A percentile compares a stretch with the other conserved stretches of the same genome.
Evolutionary conservation across 306 rosid species (phyloP).

Genomic region (Cicer arietinum): DNA sequence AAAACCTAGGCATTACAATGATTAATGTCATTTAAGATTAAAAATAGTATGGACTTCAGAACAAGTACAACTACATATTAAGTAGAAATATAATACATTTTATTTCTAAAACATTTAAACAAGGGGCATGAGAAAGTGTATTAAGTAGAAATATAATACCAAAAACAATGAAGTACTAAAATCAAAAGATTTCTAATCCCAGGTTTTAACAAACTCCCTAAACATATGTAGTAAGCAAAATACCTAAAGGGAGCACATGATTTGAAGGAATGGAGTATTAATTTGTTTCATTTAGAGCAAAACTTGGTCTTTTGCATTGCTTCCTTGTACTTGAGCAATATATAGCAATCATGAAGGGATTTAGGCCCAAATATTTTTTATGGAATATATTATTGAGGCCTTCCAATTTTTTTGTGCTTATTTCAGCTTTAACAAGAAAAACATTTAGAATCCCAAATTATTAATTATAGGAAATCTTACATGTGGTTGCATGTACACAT

Average conservation of each 20-base stretch:
- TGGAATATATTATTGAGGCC: background rate
- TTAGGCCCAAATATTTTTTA: background rate
- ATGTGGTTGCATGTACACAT: no score
- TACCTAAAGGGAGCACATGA: background rate
- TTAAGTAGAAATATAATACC: constrained; percentile 8
- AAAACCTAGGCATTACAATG: constrained; percentile 66
- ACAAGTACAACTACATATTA: background rate
- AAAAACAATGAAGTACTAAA: constrained; percentile 6
- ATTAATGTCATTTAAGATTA: constrained; percentile 45
- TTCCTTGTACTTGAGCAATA: background rate
- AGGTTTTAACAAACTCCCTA: constrained; percentile 6
- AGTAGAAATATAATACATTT: background rate
- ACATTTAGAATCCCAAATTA: background rate
- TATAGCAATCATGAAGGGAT: background rate
- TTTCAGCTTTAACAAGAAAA: constrained; percentile 25
- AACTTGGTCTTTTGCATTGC: constrained; percentile 18
- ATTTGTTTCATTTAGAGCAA: constrained; percentile 26
- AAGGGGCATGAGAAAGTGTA: constrained; percentile 19
- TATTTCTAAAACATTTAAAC: constrained; percentile 18
- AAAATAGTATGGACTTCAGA: constrained; percentile 8
- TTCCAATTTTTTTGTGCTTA: background rate
- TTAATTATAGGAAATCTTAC: constrained; percentile 1
- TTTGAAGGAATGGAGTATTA: constrained; percentile 11
- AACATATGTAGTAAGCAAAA: constrained; percentile 25
- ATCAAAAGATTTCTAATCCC: background rate